These are phyloP conservation scores for Canavalia ensiformis DNA, from an alignment of 306 rosid genomes.

Conservation along the genomic window DNA sequence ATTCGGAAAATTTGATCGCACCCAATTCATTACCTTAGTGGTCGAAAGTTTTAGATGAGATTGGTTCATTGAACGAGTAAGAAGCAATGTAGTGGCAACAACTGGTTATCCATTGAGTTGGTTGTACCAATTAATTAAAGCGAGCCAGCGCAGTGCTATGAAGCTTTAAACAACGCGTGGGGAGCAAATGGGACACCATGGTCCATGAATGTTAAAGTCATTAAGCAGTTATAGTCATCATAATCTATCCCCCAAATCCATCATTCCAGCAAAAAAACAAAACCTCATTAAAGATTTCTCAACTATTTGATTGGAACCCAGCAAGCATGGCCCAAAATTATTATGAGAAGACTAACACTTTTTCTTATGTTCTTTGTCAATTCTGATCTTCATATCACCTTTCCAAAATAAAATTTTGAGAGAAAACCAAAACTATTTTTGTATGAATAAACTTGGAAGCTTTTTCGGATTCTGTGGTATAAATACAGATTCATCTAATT, in stretches of 20 bases:
- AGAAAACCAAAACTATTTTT: background rate
- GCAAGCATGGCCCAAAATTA: constrained; percentile 38
- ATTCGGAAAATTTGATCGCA: no score
- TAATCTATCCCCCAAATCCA: constrained; percentile 39
- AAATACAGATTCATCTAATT: no score
- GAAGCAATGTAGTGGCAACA: background rate
- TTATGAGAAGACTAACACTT: constrained; percentile 32
- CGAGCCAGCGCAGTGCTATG: constrained; percentile 32
- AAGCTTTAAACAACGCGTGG: constrained; percentile 62
- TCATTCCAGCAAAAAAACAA: constrained; percentile 35
- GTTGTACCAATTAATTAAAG: constrained; percentile 34
- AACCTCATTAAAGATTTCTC: constrained; percentile 32
- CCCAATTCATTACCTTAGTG: no score
- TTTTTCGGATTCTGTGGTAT: no score
- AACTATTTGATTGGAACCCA: constrained; percentile 34
- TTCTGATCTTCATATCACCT: constrained; percentile 28
- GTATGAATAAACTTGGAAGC: no score
- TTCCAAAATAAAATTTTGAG: background rate
- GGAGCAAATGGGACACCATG: constrained; percentile 69
- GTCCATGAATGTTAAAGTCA: constrained; percentile 44
- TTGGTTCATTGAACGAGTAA: background rate
- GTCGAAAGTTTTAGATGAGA: background rate
- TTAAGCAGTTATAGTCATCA: constrained; percentile 48
- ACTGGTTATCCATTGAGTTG: constrained; percentile 10
- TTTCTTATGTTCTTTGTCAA: constrained; percentile 15